phyloP scores from a whole-genome alignment of 192 early-diverging fungal species.

The Coemansia sp. region DNA sequence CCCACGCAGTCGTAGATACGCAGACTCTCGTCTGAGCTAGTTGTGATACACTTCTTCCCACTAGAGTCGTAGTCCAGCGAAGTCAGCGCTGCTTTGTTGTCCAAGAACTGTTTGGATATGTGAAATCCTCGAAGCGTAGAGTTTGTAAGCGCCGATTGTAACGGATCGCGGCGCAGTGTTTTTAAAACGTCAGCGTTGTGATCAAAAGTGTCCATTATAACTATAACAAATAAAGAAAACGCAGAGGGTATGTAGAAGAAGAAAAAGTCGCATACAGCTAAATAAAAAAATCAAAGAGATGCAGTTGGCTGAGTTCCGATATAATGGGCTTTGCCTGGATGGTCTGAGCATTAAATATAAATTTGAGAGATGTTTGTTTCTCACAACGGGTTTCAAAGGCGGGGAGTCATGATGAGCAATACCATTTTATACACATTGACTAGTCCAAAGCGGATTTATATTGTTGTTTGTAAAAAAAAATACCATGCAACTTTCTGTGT shows the following conservation, averaged over 20 bases:
- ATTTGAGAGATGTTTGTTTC: too few relatives aligned
- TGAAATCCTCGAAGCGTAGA: slow-evolving; percentile 23
- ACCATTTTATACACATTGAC: too few relatives aligned
- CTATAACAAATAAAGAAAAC: not conserved
- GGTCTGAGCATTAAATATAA: too few relatives aligned
- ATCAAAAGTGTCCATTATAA: not conserved
- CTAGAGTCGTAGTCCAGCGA: slow-evolving; percentile 83
- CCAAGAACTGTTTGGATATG: slow-evolving; percentile 75
- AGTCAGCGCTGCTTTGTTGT: slow-evolving; percentile 74
- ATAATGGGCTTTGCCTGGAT: too few relatives aligned
- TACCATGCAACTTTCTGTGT: too few relatives aligned
- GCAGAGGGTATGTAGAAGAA: not conserved
- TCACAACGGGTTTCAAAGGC: too few relatives aligned
- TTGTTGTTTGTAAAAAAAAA: too few relatives aligned
- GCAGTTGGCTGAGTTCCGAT: too few relatives aligned
- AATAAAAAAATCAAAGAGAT: too few relatives aligned
- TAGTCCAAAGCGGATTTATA: too few relatives aligned
- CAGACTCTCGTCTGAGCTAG: slow-evolving; percentile 85
- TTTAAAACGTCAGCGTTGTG: slow-evolving; percentile 23
- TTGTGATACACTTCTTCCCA: slow-evolving; percentile 79
- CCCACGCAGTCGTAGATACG: slow-evolving; percentile 80
- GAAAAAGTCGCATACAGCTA: not conserved
- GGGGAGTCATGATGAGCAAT: too few relatives aligned
- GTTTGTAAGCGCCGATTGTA: slow-evolving; percentile 30
- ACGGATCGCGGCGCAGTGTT: slow-evolving; percentile 34